Percentiles rank a stretch among this genome's conserved stretches.
phyloP scores from a whole-genome alignment of 2,329 filamentous ascomycete genomes.

The Chrysosporium queenslandicum region DNA sequence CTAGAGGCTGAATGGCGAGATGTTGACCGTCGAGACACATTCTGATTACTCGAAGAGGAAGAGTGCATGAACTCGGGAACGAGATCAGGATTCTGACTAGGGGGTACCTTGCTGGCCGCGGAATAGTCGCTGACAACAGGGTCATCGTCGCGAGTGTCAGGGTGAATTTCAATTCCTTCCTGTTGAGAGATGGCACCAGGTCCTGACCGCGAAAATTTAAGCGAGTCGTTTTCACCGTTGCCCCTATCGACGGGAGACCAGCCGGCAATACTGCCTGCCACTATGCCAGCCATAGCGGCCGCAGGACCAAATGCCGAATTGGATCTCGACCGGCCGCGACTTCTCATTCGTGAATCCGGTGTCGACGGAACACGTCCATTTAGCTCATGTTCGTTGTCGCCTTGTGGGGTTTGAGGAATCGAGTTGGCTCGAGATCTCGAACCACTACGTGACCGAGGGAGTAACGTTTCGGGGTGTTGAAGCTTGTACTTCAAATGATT shows the following conservation, averaged over 20 bases:
- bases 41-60: constrained; percentile 20
- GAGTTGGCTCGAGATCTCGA: constrained; percentile 37
- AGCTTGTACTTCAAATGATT: constrained; percentile 52
- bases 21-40: constrained; percentile 28
- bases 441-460: constrained; percentile 37
- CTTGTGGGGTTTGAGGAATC: constrained; percentile 47
- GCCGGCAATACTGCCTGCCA: constrained; percentile 55
- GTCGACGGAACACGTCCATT: constrained; percentile 38
- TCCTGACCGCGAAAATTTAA: constrained; percentile 30
- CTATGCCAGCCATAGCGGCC: constrained; percentile 55
- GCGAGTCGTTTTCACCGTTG: constrained; percentile 29
- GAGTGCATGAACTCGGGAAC: constrained; percentile 37
- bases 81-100: constrained; percentile 40
- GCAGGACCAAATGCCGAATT: constrained; percentile 51
- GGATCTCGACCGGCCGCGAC: constrained; percentile 45
- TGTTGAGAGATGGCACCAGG: constrained; percentile 33
- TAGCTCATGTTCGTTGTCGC: constrained; percentile 33
- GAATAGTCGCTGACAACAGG: constrained; percentile 33
- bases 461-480: constrained; percentile 44
- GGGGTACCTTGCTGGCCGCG: constrained; percentile 30
- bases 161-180: constrained; percentile 40
- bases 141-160: constrained; percentile 37
- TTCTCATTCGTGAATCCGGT: constrained; percentile 44
- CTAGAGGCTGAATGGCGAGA: constrained; percentile 25
- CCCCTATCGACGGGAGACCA: constrained; percentile 52